These are phyloP conservation scores for Cryptococcus sp. DNA, from an alignment of 1,284 basidiomycete species.

Conservation along the genomic window DNA sequence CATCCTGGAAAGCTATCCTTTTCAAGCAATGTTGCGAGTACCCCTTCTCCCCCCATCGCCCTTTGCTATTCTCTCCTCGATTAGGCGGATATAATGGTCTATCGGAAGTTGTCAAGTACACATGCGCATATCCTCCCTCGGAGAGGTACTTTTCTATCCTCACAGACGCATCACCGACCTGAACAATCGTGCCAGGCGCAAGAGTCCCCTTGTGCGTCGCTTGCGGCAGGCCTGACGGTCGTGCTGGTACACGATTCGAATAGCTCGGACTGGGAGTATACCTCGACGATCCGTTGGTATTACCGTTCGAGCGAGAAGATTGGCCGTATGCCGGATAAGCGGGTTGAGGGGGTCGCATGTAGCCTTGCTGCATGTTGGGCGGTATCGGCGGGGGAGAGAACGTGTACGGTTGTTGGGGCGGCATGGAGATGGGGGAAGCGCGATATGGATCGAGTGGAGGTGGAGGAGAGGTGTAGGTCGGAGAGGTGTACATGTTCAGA, in stretches of 20 bases:
- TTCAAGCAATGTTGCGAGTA: conserved; percentile 92
- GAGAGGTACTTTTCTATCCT: conserved; percentile 84
- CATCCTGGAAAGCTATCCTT: conserved; percentile 87
- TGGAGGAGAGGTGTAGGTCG: conserved; percentile 7
- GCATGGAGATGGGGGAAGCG: conserved; percentile 21
- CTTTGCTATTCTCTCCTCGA: conserved; percentile 19
- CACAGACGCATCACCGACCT: conserved; percentile 83
- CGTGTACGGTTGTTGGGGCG: conserved; percentile 21
- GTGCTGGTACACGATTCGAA: background rate
- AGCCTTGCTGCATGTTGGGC: conserved; percentile 6
- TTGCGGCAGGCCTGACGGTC: conserved; percentile 7
- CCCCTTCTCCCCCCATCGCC: conserved; percentile 53
- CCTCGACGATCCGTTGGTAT: background rate
- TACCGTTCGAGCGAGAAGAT: background rate
- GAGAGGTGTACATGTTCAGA: no score
- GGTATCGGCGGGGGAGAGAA: conserved; percentile 22
- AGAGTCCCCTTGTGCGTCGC: conserved; percentile 47
- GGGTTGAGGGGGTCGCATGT: background rate
- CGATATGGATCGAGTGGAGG: conserved; percentile 24
- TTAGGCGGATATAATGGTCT: conserved; percentile 63
- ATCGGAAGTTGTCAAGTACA: conserved; percentile 87
- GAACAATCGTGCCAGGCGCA: conserved; percentile 71
- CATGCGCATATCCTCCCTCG: conserved; percentile 97
- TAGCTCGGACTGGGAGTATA: background rate
- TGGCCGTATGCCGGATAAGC: background rate